These are phyloP conservation scores for Diaporthe ilicicola DNA, from an alignment of 2,329 filamentous ascomycete species.

Conservation along the genomic window DNA sequence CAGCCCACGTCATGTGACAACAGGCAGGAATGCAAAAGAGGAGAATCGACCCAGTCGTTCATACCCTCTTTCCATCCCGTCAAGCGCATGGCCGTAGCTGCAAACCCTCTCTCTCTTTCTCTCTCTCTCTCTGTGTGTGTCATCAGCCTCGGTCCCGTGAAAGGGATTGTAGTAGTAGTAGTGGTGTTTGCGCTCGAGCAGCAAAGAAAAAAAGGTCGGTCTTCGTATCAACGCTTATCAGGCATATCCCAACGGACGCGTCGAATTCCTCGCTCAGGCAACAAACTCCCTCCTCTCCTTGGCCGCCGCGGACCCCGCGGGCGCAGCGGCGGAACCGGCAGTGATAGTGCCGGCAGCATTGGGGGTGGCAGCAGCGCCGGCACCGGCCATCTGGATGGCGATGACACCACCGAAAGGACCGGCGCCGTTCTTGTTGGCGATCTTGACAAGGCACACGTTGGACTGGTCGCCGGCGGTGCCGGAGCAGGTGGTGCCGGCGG, in stretches of 20 bases:
- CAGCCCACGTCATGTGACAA: not conserved
- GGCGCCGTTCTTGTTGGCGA: constrained; percentile 49
- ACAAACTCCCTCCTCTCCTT: constrained; percentile 8
- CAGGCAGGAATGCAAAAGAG: not conserved
- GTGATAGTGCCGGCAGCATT: not conserved
- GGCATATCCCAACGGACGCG: not conserved
- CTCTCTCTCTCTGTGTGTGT: too few species aligned
- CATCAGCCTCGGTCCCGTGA: not conserved
- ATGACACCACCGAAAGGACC: constrained; percentile 53
- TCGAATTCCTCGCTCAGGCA: not conserved
- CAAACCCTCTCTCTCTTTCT: not conserved
- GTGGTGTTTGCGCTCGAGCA: not conserved
- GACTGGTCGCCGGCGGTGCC: constrained; percentile 44
- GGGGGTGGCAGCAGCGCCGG: not conserved
- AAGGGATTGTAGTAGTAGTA: too few species aligned
- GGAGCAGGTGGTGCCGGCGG: constrained; percentile 45
- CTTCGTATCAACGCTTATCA: not conserved
- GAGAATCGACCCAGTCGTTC: constrained; percentile 32
- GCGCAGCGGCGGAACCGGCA: not conserved
- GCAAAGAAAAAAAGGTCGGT: not conserved
- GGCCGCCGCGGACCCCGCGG: not conserved
- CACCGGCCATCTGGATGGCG: constrained; percentile 48
- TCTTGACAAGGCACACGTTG: constrained; percentile 53
- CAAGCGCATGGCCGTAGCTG: not conserved
- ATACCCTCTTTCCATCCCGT: constrained; percentile 24